Conservation (phyloP, 768 basidiomycete genomes). For the Hygrophoropsis aurantiaca region DNA sequence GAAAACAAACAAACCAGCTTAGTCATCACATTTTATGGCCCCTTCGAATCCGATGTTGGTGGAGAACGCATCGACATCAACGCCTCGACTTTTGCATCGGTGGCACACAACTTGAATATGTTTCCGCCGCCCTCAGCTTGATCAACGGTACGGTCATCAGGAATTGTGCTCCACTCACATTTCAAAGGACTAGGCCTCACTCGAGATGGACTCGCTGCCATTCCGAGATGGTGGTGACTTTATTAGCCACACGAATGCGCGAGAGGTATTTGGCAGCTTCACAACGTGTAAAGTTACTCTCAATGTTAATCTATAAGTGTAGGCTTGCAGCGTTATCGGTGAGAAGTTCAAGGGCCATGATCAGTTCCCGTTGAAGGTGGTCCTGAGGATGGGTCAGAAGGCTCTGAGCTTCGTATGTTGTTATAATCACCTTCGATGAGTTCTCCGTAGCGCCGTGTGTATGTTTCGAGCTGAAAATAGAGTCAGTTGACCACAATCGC, state of each 20-base stretch:
- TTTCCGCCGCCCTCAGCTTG: slow-evolving; percentile 65
- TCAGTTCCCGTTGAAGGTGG: too few species aligned
- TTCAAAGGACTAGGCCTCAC: slow-evolving; percentile 94
- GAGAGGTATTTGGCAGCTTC: slow-evolving; percentile 75
- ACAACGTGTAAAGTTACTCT: too few species aligned
- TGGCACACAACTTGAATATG: slow-evolving; percentile 76
- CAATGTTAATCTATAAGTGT: too few species aligned
- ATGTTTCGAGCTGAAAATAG: too few species aligned
- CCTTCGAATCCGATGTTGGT: background rate
- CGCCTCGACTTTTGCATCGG: slow-evolving; percentile 49
- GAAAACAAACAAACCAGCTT: too few species aligned
- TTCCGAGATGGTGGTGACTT: slow-evolving; percentile 83
- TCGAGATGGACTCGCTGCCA: slow-evolving; percentile 74
- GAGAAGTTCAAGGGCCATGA: too few species aligned
- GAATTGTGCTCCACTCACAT: slow-evolving; percentile 91
- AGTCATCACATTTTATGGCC: slow-evolving; percentile 5
- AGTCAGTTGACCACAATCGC: too few species aligned
- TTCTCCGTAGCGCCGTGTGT: too few species aligned
- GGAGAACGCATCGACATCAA: slow-evolving; percentile 34
- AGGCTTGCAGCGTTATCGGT: too few species aligned
- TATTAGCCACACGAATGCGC: slow-evolving; percentile 84
- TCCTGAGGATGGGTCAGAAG: too few species aligned
- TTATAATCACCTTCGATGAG: too few species aligned
- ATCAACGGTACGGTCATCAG: slow-evolving; percentile 65
- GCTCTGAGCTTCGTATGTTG: too few species aligned